Evolutionary conservation across 1,284 basidiomycete genomes (phyloP).

Genomic region (Cerioporus squamosus): DNA sequence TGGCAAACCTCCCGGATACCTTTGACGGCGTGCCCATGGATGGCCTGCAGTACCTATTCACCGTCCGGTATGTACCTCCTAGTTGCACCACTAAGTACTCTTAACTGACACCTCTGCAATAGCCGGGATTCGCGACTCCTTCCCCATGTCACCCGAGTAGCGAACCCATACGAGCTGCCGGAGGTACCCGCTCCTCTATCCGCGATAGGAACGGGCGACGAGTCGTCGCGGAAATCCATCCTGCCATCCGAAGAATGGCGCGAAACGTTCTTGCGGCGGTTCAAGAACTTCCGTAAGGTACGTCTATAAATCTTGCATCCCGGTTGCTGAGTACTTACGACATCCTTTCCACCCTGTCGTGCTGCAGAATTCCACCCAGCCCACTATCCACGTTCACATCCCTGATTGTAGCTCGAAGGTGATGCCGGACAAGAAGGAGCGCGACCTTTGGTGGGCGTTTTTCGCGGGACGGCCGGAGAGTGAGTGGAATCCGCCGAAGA

Average conservation of each 20-base stretch:
- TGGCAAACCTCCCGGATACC: constrained; percentile 69
- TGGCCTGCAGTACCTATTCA: constrained; percentile 81
- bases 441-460: constrained; percentile 81
- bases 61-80: constrained; percentile 60
- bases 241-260: constrained; percentile 74
- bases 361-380: constrained; percentile 64
- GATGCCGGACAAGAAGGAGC: constrained; percentile 70
- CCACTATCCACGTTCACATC: constrained; percentile 54
- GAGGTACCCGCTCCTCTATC: constrained; percentile 26
- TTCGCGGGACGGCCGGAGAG: constrained; percentile 67
- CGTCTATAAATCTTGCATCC: neutral
- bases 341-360: neutral
- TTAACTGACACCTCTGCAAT: neutral
- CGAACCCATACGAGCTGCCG: constrained; percentile 64
- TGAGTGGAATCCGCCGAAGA: constrained; percentile 65
- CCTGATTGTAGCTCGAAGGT: constrained; percentile 35
- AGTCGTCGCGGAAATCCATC: constrained; percentile 32
- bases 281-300: constrained; percentile 70
- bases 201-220: constrained; percentile 18
- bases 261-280: constrained; percentile 54
- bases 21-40: constrained; percentile 70
- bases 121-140: constrained; percentile 71
- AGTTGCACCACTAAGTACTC: no score
- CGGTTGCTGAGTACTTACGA: neutral
- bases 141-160: constrained; percentile 62